Evolutionary conservation across 73 alveolate genomes (phyloP), one percentile per base, ranked within the genome.

Genomic region (Effrenium voratum): DNA sequence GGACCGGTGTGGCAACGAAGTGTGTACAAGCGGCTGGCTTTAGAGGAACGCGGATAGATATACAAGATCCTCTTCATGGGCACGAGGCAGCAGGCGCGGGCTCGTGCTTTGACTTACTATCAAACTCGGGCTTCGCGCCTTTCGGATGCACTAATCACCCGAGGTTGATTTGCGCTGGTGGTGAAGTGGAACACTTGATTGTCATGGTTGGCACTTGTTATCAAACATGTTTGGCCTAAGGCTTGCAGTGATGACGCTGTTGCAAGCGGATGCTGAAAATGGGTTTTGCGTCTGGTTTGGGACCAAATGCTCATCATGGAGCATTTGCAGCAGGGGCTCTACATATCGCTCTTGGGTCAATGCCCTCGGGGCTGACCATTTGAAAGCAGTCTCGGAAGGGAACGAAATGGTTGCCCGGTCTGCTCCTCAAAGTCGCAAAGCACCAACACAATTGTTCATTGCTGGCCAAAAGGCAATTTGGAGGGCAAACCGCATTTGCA

Each of bases 281-380:
- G 88, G 88, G 43, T 77, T 77, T 44, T 57, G 41, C 40, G n/a
- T 77, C 1, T 77, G 88, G 88, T 32, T 77, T 22, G 88, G 88
- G 43, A 44, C 36, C 1, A 19, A 44, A 2, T 77, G 88, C 43
- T 77, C 88, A 8, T 44, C 88, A 24, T 77, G 88, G 88, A 44
- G 88, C n/a, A n/a, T n/a, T n/a, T n/a, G n/a, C n/a, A n/a, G n/a
- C n/a, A n/a, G n/a, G n/a, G n/a, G n/a, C n/a, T n/a, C n/a, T n/a
- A n/a, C n/a, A n/a, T n/a, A n/a, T n/a, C n/a, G n/a, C n/a, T n/a
- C n/a, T n/a, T n/a, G n/a, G n/a, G n/a, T n/a, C n/a, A n/a, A n/a
- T n/a, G n/a, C n/a, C n/a, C n/a, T n/a, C n/a, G n/a, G n/a, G n/a
- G n/a, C n/a, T n/a, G n/a, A n/a, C n/a, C n/a, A n/a, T n/a, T n/a